Conservation (phyloP, 2,329 filamentous ascomycete genomes). For the Grosmannia clavigera region DNA sequence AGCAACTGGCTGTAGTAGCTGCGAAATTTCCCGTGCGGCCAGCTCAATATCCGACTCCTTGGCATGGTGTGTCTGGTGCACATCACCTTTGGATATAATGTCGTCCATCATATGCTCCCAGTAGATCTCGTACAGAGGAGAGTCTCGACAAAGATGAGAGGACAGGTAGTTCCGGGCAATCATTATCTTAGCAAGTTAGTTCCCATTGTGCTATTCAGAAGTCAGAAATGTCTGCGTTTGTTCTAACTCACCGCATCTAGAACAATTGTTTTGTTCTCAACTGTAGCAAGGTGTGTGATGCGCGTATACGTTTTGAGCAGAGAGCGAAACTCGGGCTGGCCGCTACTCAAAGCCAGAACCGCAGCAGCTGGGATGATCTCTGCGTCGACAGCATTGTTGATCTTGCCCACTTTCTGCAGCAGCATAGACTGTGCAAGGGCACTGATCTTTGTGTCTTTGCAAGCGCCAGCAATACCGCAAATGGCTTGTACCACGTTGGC, state of each 20-base stretch:
- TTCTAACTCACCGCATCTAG: slow-evolving; percentile 53
- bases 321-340: slow-evolving; percentile 70
- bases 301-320: slow-evolving; percentile 74
- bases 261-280: slow-evolving; percentile 54
- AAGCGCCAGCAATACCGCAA: slow-evolving; percentile 72
- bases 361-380: slow-evolving; percentile 78
- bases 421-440: slow-evolving; percentile 91
- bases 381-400: slow-evolving; percentile 67
- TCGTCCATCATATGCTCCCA: slow-evolving; percentile 72
- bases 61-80: slow-evolving; percentile 59
- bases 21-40: slow-evolving; percentile 74
- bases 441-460: slow-evolving; percentile 81
- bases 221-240: neutral
- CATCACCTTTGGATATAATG: slow-evolving; percentile 83
- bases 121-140: slow-evolving; percentile 71
- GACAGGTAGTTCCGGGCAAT: slow-evolving; percentile 74
- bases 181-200: slow-evolving; percentile 38
- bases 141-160: slow-evolving; percentile 51
- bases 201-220: neutral
- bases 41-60: slow-evolving; percentile 70
- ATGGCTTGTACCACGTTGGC: slow-evolving; percentile 91
- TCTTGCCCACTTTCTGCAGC: slow-evolving; percentile 84
- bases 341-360: slow-evolving; percentile 62
- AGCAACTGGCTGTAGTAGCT: slow-evolving; percentile 79
- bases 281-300: slow-evolving; percentile 59